Base-by-base conservation (phyloP, 2,329 filamentous ascomycete species). In the Tricladium varicosporioides region DNA sequence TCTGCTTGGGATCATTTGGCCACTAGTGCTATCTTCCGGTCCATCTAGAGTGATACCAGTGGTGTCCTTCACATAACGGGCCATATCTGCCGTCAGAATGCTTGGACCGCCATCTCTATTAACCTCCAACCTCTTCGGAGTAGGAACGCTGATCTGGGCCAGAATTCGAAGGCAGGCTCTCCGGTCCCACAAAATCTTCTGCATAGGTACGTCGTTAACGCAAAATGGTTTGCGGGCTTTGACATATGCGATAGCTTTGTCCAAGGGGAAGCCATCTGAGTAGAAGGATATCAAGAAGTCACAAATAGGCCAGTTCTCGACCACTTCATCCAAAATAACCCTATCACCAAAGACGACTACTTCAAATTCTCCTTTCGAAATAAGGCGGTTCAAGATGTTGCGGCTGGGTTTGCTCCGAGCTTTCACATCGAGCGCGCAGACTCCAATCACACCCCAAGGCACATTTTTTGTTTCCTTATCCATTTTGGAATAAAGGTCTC, bases 241-340 rank as follows among this genome's bases (percentile, higher is more conserved):
- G 60, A 92, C 91, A 72, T 99, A 99, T 33, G 92, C 91, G 66
- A 99, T 96, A 5, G 95, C 94, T 72, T 99, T 99, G 64, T 97
- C 92, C 48, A 99, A 77, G 0, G 94, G 94, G 65, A 99, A 99
- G 0, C 94, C 94, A 72, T 97, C 93, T 0, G 93, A 97, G 74
- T 97, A 99, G 76, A 99, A 99, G 2, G 92, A 96, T 69, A 99
- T 96, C 56, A 99, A 76, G 68, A 96, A 99, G 75, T 99, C 94
- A 73, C 79, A 81, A 54, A 96, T 85, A 15, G 92, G 92, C 92
- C 92, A 97, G 71, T 97, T 96, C 74, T 96, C 92, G 55, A 97
- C 88, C 60, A 89, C 90, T 82, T 99, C 94, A 69, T 99, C 94
- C 36, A 99, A 80, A 65, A 99, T 99, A 45, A 97, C 93, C 75